Evolutionary conservation across 140 eudicot species (phyloP).

Genomic region (Cichorium intybus): DNA sequence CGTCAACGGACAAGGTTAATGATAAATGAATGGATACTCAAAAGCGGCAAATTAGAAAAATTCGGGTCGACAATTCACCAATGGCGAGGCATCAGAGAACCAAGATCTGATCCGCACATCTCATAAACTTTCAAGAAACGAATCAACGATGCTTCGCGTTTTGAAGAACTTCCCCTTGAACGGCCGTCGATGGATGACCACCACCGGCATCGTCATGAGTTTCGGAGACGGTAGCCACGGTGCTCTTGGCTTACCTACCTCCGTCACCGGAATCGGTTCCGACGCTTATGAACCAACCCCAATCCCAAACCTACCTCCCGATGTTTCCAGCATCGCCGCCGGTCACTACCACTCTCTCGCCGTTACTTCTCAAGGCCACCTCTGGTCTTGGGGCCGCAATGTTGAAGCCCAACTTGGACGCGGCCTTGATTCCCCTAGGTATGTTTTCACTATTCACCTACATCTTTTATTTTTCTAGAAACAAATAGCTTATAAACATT

Average conservation of each 20-base stretch:
- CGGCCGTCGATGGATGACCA: constrained; percentile 51
- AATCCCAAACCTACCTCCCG: constrained; percentile 58
- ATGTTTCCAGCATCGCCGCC: constrained; percentile 67
- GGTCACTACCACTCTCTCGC: constrained; percentile 96
- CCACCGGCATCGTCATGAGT: constrained; percentile 49
- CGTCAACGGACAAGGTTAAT: no score
- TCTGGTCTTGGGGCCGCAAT: constrained; percentile 99
- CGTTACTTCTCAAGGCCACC: constrained; percentile 64
- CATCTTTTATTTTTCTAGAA: neutral
- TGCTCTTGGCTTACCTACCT: constrained; percentile 62
- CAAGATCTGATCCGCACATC: neutral
- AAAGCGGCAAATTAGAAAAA: neutral
- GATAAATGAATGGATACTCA: neutral
- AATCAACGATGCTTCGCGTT: constrained; percentile 48
- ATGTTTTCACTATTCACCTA: neutral
- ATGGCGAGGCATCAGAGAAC: neutral
- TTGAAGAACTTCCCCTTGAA: constrained; percentile 12
- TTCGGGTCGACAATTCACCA: neutral
- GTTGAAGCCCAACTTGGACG: constrained; percentile 76
- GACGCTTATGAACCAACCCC: constrained; percentile 87
- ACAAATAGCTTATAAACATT: neutral
- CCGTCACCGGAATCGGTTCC: constrained; percentile 42
- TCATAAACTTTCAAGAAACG: neutral
- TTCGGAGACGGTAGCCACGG: constrained; percentile 90
- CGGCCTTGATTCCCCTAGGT: constrained; percentile 57